A percentile compares a stretch with the other conserved stretches of the same genome.
Conservation (phyloP, 805 yeast genomes). For the Starmerella lactis-condensi region DNA sequence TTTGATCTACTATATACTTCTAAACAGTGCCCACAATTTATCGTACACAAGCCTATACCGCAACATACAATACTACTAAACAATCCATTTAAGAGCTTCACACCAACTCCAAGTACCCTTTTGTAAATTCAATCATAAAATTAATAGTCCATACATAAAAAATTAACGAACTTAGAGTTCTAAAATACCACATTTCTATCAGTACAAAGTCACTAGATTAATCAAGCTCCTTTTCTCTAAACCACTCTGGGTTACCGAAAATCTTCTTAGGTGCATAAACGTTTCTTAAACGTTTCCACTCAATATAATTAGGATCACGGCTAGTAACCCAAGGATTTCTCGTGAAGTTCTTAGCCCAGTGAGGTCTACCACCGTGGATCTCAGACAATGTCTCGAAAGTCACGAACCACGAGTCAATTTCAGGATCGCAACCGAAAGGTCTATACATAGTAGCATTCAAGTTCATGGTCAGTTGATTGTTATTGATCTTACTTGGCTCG, state of each 20-base stretch:
- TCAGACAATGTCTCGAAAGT: slow-evolving; percentile 63
- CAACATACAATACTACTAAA: too few relatives aligned
- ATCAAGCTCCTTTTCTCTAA: slow-evolving; percentile 46
- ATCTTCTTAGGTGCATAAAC: slow-evolving; percentile 66
- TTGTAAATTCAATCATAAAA: too few relatives aligned
- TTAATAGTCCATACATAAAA: too few relatives aligned
- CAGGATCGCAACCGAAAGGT: slow-evolving; percentile 66
- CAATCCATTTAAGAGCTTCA: too few relatives aligned
- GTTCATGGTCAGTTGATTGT: slow-evolving; percentile 65
- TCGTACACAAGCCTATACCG: too few relatives aligned
- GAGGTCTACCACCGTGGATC: slow-evolving; percentile 81
- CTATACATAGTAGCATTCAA: slow-evolving; percentile 90
- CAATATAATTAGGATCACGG: slow-evolving; percentile 46
- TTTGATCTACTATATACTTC: too few relatives aligned
- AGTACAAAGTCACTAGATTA: slow-evolving; percentile 1
- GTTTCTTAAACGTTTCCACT: slow-evolving; percentile 44
- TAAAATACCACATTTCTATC: too few relatives aligned
- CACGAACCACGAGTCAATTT: slow-evolving; percentile 57
- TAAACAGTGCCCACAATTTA: too few relatives aligned
- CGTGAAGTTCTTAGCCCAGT: slow-evolving; percentile 92
- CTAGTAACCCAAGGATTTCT: slow-evolving; percentile 30
- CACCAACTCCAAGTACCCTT: too few relatives aligned
- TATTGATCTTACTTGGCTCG: slow-evolving; percentile 34
- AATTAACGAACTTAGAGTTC: too few relatives aligned
- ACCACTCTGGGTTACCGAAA: slow-evolving; percentile 71